Evolutionary conservation across 352 stramenopile genomes (phyloP), one percentile per base, ranked within the genome.

Genomic region (Pythium aquatile): DNA sequence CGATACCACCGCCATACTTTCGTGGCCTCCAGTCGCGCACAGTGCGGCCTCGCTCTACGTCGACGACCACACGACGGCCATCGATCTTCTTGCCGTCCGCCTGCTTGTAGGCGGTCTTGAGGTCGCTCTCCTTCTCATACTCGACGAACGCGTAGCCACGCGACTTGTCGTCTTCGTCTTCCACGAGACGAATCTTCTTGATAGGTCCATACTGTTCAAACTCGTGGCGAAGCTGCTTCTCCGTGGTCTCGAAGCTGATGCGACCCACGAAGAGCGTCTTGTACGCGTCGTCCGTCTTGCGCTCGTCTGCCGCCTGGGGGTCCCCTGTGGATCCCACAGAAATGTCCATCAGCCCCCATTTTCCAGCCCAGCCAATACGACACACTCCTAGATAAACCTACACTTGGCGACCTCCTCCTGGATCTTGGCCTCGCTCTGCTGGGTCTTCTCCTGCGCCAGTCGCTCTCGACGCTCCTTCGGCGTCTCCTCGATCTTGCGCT

Each of bases 121-220:
- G 91, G 69, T 99, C 97, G 55, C 91, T 87, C 74, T 99, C 96
- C 67, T 97, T 91, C 65, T 98, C 94, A 74, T 98, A 99, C 78
- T 99, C 97, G n/a, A 99, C 87, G 74, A 99, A 99, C 9, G 83
- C 97, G 77, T 98, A 98, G 46, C 97, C 97, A 32, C 89, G 80
- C 40, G 93, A 97, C 68, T 98, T 98, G 53, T 88, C 92, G 40
- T 93, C 75, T 35, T 78, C 64, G 57, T 97, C 90, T 52, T 92
- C 83, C 11, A 98, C 84, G 20, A 98, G 70, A 8, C 87, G 75
- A 39, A 98, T 77, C n/a, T 81, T 85, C 65, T 95, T 91, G 40
- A 98, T 87, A 0, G 88, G 76, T 1, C 96, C 96, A 64, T 96
- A 98, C 63, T 97, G 81, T 76, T 99, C 94, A 52, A 99, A 98